Evolutionary conservation across 164 flowering plant genomes (phyloP).

Genomic region (Sextonia rubra): DNA sequence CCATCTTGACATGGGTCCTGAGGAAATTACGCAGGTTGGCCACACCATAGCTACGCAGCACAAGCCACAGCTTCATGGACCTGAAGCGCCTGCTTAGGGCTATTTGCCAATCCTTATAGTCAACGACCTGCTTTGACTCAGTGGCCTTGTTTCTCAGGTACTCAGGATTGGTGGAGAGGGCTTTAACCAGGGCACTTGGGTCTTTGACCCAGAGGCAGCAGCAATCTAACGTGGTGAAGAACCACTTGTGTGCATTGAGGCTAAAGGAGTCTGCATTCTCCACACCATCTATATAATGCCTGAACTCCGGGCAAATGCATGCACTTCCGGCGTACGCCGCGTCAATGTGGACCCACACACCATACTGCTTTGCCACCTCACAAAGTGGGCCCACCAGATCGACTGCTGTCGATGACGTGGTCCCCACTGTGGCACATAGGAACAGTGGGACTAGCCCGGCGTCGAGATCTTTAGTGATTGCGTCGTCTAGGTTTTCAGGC

Average conservation of each 20-base stretch:
- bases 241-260: conserved; percentile 75
- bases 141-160: conserved; percentile 52
- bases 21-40: conserved; percentile 35
- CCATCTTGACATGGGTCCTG: conserved; percentile 54
- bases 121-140: conserved; percentile 46
- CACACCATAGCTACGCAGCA: conserved; percentile 56
- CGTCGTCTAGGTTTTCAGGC: conserved; percentile 15
- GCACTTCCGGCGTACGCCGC: conserved; percentile 73
- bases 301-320: conserved; percentile 64
- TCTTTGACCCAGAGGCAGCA: conserved; percentile 73
- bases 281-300: conserved; percentile 52
- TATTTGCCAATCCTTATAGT: conserved; percentile 80
- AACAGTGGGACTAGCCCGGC: conserved; percentile 34
- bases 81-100: conserved; percentile 53
- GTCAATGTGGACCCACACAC: conserved; percentile 49
- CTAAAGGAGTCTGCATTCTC: conserved; percentile 59
- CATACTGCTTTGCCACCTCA: conserved; percentile 26
- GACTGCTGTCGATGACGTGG: conserved; percentile 45
- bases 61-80: conserved; percentile 66
- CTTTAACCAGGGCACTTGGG: conserved; percentile 31
- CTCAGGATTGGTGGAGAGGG: conserved; percentile 61
- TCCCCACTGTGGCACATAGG: conserved; percentile 48
- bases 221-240: conserved; percentile 57
- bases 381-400: conserved; percentile 33
- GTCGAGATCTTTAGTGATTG: conserved; percentile 20